Evolutionary conservation across 129 eudicot species (phyloP).

Genomic region (Helianthus annuus): DNA sequence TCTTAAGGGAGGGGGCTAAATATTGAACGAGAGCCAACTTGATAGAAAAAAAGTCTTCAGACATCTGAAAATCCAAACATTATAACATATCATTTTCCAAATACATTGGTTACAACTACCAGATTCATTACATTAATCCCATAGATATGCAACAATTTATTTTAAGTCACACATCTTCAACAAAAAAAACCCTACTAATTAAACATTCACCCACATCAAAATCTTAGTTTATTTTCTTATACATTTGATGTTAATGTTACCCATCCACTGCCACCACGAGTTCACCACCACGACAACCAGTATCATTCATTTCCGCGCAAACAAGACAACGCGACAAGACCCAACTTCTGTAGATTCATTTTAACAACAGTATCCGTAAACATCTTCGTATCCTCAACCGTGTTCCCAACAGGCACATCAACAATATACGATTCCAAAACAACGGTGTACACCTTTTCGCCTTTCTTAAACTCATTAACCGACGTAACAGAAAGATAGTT

Average conservation of each 20-base stretch:
- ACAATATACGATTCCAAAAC: conserved; percentile 79
- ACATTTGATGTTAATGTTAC: conserved; percentile 8
- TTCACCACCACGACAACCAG: not conserved
- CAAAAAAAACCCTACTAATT: not conserved
- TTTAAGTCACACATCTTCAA: conserved; percentile 15
- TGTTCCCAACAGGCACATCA: conserved; percentile 81
- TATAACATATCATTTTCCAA: too few relatives aligned
- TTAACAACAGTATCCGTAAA: conserved; percentile 84
- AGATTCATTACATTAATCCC: too few relatives aligned
- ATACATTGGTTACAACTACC: too few relatives aligned
- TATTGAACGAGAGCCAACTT: too few relatives aligned
- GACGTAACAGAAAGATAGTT: conserved; percentile 77
- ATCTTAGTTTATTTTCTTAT: not conserved
- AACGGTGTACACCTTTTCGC: conserved; percentile 46
- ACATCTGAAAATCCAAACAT: too few relatives aligned
- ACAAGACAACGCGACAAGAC: conserved; percentile 57
- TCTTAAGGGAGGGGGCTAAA: too few relatives aligned
- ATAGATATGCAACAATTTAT: too few relatives aligned
- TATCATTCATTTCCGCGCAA: conserved; percentile 43
- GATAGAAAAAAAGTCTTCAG: too few relatives aligned
- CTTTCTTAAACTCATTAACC: conserved; percentile 63
- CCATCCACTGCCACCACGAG: conserved; percentile 9
- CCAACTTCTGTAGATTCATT: conserved; percentile 71
- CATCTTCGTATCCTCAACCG: conserved; percentile 78
- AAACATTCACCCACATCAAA: not conserved